Conservation (phyloP, 2,329 filamentous ascomycete genomes). For the Calycina herbarum region DNA sequence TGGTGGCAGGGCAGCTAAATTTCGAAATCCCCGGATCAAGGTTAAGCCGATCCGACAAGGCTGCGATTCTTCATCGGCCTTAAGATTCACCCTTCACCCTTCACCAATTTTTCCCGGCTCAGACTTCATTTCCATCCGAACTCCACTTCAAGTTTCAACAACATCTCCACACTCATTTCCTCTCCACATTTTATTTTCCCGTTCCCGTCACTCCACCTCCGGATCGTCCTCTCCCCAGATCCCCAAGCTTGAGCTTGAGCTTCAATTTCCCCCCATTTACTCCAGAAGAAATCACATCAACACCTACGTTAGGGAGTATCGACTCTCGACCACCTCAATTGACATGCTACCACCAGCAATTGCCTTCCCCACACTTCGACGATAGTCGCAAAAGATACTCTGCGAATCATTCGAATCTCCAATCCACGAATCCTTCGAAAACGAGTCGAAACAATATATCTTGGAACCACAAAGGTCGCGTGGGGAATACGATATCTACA, state of each 20-base stretch:
- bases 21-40: background rate
- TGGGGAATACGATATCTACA: background rate
- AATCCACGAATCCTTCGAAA: background rate
- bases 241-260: background rate
- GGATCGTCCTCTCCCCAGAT: constrained; percentile 8
- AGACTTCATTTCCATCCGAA: no score
- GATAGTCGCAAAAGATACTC: background rate
- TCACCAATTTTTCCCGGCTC: no score
- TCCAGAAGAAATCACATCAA: background rate
- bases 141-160: no score
- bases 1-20: background rate
- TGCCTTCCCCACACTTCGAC: background rate
- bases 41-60: background rate
- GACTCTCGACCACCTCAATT: background rate
- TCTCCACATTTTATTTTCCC: background rate
- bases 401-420: background rate
- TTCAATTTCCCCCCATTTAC: background rate
- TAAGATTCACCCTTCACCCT: background rate
- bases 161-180: background rate
- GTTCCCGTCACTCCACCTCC: constrained; percentile 8
- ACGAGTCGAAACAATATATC: background rate
- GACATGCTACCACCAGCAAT: background rate
- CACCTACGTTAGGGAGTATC: background rate
- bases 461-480: background rate
- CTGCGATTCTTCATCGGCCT: background rate